phyloP scores from a whole-genome alignment of 2,329 filamentous ascomycete genomes.

The Stagonosporopsis vannaccii region DNA sequence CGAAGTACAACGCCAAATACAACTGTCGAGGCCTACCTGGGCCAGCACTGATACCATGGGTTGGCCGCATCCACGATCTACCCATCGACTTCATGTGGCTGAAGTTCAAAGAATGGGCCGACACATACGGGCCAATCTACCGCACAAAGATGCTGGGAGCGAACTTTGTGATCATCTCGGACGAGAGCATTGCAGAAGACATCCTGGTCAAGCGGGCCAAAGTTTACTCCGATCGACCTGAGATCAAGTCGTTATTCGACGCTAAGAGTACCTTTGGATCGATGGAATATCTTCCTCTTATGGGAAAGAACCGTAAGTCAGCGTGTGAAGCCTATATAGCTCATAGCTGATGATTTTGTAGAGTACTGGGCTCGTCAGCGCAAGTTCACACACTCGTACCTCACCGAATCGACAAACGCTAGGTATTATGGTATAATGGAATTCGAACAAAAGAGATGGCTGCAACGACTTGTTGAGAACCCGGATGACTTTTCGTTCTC shows the following conservation, averaged over 20 bases:
- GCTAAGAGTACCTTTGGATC: slow-evolving; percentile 63
- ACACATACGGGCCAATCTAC: slow-evolving; percentile 47
- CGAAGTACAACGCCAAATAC: slow-evolving; percentile 48
- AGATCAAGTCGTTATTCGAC: slow-evolving; percentile 61
- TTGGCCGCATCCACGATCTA: slow-evolving; percentile 47
- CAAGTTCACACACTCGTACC: slow-evolving; percentile 60
- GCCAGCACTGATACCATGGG: slow-evolving; percentile 48
- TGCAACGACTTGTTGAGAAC: slow-evolving; percentile 57
- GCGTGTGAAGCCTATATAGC: too few relatives aligned
- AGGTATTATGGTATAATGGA: slow-evolving; percentile 60
- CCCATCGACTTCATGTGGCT: slow-evolving; percentile 56
- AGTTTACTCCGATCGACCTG: slow-evolving; percentile 60
- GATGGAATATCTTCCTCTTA: slow-evolving; percentile 64
- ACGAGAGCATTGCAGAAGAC: slow-evolving; percentile 62
- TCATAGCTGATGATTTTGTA: slow-evolving; percentile 26
- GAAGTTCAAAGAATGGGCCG: slow-evolving; percentile 56
- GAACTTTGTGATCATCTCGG: slow-evolving; percentile 58
- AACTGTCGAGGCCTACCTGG: slow-evolving; percentile 51
- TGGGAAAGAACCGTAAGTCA: slow-evolving; percentile 63
- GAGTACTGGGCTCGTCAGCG: slow-evolving; percentile 65
- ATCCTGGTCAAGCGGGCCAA: slow-evolving; percentile 61
- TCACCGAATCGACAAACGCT: slow-evolving; percentile 56
- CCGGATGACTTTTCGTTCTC: slow-evolving; percentile 60
- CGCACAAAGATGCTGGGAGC: slow-evolving; percentile 50
- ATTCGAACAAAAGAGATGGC: slow-evolving; percentile 62